Evolutionary conservation across 2,329 filamentous ascomycete species (phyloP).

Genomic region (Aspergillus melleus): DNA sequence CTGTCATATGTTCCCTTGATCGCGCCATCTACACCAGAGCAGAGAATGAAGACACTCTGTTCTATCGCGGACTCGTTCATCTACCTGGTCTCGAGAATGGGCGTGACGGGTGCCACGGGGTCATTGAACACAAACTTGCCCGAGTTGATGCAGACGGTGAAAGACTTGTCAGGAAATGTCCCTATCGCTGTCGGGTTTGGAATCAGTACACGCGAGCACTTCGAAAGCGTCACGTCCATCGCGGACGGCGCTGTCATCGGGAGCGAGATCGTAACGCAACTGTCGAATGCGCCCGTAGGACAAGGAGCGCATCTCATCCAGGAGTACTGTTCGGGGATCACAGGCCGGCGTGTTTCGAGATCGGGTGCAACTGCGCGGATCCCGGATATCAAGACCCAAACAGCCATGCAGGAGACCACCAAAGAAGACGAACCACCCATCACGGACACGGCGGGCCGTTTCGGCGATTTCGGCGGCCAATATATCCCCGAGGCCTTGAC

Average conservation of each 20-base stretch:
- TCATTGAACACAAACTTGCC: slow-evolving; percentile 76
- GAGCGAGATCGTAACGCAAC: slow-evolving; percentile 81
- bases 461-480: slow-evolving; percentile 91
- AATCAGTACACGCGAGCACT: slow-evolving; percentile 89
- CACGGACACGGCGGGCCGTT: slow-evolving; percentile 57
- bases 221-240: slow-evolving; percentile 73
- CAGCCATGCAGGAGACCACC: background rate
- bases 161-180: slow-evolving; percentile 81
- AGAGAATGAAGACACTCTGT: slow-evolving; percentile 88
- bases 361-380: background rate
- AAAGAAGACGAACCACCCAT: background rate
- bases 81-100: slow-evolving; percentile 93
- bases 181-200: slow-evolving; percentile 91
- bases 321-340: slow-evolving; percentile 76
- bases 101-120: slow-evolving; percentile 84
- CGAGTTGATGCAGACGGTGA: slow-evolving; percentile 74
- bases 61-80: slow-evolving; percentile 95
- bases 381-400: background rate
- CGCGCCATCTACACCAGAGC: slow-evolving; percentile 83
- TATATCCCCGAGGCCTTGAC: slow-evolving; percentile 94
- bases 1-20: slow-evolving; percentile 86
- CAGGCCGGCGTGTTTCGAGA: slow-evolving; percentile 22
- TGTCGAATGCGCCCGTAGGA: slow-evolving; percentile 65
- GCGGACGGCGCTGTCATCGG: slow-evolving; percentile 93
- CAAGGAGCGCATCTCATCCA: slow-evolving; percentile 69